These are phyloP conservation scores for Microcos paniculata DNA, from an alignment of 345 rosid species.

Conservation along the genomic window DNA sequence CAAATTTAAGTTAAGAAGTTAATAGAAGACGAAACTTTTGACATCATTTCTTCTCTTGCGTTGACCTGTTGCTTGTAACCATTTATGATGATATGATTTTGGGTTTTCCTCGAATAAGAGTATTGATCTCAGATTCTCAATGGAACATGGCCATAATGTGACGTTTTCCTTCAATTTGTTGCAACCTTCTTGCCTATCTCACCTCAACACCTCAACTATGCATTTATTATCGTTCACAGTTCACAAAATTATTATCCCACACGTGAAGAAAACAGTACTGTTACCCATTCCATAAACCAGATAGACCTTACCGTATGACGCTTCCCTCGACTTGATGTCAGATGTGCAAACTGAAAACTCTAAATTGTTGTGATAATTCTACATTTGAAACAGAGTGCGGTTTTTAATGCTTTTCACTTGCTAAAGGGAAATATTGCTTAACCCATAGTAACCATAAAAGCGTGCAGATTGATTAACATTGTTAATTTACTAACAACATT, in stretches of 20 bases:
- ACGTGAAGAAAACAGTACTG: too few species aligned
- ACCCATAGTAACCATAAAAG: not conserved
- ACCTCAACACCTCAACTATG: too few species aligned
- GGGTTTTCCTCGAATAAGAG: not conserved
- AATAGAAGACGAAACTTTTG: slow-evolving; percentile 6
- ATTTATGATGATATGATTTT: not conserved
- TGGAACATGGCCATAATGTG: not conserved
- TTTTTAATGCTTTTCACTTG: not conserved
- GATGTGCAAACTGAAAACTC: not conserved
- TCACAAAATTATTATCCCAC: not conserved
- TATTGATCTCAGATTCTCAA: not conserved
- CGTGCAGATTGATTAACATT: not conserved
- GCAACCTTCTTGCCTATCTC: not conserved
- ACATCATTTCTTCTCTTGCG: not conserved
- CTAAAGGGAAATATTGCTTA: not conserved
- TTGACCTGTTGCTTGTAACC: not conserved
- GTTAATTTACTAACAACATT: not conserved
- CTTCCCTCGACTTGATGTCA: not conserved
- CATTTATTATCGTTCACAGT: not conserved
- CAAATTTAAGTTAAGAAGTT: slow-evolving; percentile 29
- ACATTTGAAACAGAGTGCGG: not conserved
- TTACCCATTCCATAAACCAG: too few species aligned
- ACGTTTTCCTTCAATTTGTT: not conserved
- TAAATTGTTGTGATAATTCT: not conserved
- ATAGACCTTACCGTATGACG: not conserved